Evolutionary conservation across 1,284 basidiomycete genomes (phyloP).

Genomic region (Austroboletus niveus): DNA sequence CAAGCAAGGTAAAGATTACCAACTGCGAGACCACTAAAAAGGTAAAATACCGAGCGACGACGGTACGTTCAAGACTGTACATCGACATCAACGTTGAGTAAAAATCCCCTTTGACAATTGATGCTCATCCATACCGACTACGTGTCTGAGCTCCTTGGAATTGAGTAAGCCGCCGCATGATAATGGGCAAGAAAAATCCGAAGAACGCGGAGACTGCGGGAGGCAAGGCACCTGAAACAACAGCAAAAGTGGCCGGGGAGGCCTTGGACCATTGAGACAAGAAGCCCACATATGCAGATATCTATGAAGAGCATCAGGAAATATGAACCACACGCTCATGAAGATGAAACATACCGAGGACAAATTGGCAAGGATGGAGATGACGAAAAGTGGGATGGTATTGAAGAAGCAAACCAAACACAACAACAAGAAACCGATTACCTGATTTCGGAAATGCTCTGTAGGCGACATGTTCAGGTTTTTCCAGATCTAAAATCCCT

Average conservation of each 20-base stretch:
- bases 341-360: slow-evolving; percentile 51
- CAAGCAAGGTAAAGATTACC: slow-evolving; percentile 89
- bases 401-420: slow-evolving; percentile 84
- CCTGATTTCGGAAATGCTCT: slow-evolving; percentile 64
- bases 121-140: slow-evolving; percentile 24
- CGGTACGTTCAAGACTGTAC: slow-evolving; percentile 81
- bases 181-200: slow-evolving; percentile 81
- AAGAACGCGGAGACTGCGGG: slow-evolving; percentile 87
- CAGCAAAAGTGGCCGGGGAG: slow-evolving; percentile 63
- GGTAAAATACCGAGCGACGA: slow-evolving; percentile 86
- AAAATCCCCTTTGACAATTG: not conserved
- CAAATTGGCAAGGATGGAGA: slow-evolving; percentile 82
- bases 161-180: slow-evolving; percentile 83
- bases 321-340: not conserved
- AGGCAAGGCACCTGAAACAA: slow-evolving; percentile 86
- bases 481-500: slow-evolving; percentile 66
- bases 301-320: slow-evolving; percentile 34
- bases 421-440: slow-evolving; percentile 76
- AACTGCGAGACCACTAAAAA: slow-evolving; percentile 91
- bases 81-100: slow-evolving; percentile 1
- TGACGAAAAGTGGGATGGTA: slow-evolving; percentile 81
- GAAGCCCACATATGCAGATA: slow-evolving; percentile 70
- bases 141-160: slow-evolving; percentile 82
- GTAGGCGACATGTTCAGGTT: slow-evolving; percentile 77
- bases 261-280: slow-evolving; percentile 63